Percentiles rank a stretch among this genome's conserved stretches.
Evolutionary conservation across 805 yeast species (phyloP).

Genomic region (Pichia membranifaciens): DNA sequence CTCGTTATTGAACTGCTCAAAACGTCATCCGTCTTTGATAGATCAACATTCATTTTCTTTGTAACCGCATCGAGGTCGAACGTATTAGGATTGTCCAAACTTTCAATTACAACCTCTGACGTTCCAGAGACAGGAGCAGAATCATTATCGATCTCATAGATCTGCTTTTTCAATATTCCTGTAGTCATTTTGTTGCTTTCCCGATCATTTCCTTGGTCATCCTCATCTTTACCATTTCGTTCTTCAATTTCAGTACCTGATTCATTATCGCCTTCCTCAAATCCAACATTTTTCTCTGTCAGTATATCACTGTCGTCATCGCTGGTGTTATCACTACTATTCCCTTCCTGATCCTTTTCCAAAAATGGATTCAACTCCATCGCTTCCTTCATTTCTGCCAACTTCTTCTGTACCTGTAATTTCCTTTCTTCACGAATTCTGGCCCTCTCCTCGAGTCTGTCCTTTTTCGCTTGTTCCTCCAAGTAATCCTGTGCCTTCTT

Average conservation of each 20-base stretch:
- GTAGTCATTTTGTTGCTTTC: slow-evolving; percentile 19
- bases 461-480: slow-evolving; percentile 71
- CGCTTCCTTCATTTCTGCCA: slow-evolving; percentile 45
- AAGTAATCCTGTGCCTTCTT: slow-evolving; percentile 74
- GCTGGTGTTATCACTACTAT: slow-evolving; percentile 21
- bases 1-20: slow-evolving; percentile 67
- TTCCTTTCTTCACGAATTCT: slow-evolving; percentile 65
- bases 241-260: slow-evolving; percentile 15
- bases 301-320: slow-evolving; percentile 15
- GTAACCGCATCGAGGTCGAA: slow-evolving; percentile 38
- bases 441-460: slow-evolving; percentile 70
- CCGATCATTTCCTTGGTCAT: slow-evolving; percentile 36
- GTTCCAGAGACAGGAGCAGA: slow-evolving; percentile 38
- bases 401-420: slow-evolving; percentile 55
- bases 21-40: slow-evolving; percentile 61
- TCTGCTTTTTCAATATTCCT: slow-evolving; percentile 43
- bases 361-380: slow-evolving; percentile 17
- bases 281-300: slow-evolving; percentile 18
- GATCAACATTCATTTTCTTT: slow-evolving; percentile 63
- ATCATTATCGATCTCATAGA: slow-evolving; percentile 33
- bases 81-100: slow-evolving; percentile 42
- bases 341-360: slow-evolving; percentile 13
- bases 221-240: no score
- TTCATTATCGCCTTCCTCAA: slow-evolving; percentile 7
- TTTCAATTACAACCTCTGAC: slow-evolving; percentile 52